A percentile compares a stretch with the other conserved stretches of the same genome.
phyloP scores from a whole-genome alignment of 768 basidiomycete species.

The Rhodotorula kratochvilovae region DNA sequence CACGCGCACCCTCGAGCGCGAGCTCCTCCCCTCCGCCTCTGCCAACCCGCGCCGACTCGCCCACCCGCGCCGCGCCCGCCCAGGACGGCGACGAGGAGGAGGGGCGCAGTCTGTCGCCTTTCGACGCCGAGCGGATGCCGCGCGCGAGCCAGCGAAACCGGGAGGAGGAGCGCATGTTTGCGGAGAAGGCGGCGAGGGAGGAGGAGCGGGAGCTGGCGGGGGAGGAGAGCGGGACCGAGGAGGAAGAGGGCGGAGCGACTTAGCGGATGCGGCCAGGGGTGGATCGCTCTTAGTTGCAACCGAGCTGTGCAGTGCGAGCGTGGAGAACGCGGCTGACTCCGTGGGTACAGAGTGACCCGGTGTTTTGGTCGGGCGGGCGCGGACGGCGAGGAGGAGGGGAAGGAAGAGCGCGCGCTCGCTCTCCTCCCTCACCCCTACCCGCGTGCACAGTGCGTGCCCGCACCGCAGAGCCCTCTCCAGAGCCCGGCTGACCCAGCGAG shows the following conservation, averaged over 20 bases:
- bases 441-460: not conserved
- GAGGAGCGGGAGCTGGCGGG: not conserved
- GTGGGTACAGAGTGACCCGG: no score
- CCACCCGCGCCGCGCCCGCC: no score
- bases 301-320: no score
- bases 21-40: not conserved
- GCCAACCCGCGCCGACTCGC: not conserved
- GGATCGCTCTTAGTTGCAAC: no score
- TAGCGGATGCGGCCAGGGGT: no score
- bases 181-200: slow-evolving; percentile 2
- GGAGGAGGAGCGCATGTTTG: slow-evolving; percentile 19
- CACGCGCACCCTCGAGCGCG: not conserved
- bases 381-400: not conserved
- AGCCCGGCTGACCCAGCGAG: not conserved
- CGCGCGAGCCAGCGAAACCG: slow-evolving; percentile 30
- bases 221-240: not conserved
- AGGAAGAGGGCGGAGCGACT: not conserved
- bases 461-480: no score
- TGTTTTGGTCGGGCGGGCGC: not conserved
- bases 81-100: not conserved
- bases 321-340: no score
- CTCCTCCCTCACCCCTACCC: not conserved
- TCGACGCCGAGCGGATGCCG: slow-evolving; percentile 3
- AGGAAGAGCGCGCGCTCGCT: not conserved
- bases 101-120: not conserved